Conservation (phyloP, 2,329 filamentous ascomycete genomes). For the Cladosporium phlei region DNA sequence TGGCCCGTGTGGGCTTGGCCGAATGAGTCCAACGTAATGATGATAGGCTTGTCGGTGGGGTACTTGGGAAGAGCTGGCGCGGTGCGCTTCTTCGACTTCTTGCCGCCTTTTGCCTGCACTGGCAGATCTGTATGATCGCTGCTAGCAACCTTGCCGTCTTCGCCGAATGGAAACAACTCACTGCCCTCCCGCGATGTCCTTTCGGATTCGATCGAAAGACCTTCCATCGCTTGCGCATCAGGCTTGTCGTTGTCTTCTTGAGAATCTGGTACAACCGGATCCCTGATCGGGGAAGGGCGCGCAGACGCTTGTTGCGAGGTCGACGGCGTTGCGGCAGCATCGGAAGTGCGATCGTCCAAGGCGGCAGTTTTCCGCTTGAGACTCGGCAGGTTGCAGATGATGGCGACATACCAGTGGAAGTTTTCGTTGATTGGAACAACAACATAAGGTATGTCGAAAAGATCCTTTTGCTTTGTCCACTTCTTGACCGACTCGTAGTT, state of each 20-base stretch:
- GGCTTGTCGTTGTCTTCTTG: slow-evolving; percentile 1
- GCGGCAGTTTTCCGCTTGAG: slow-evolving; percentile 40
- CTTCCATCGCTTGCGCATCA: neutral
- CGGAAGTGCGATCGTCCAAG: slow-evolving; percentile 14
- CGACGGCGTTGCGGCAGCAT: slow-evolving; percentile 3
- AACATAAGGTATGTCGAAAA: slow-evolving; percentile 83
- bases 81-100: slow-evolving; percentile 19
- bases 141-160: slow-evolving; percentile 15
- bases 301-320: slow-evolving; percentile 14
- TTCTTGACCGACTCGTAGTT: slow-evolving; percentile 80
- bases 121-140: neutral
- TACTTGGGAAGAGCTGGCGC: slow-evolving; percentile 26
- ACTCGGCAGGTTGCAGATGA: slow-evolving; percentile 81
- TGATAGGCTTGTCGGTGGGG: slow-evolving; percentile 50
- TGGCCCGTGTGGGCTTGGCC: slow-evolving; percentile 60
- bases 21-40: slow-evolving; percentile 86
- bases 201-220: slow-evolving; percentile 1
- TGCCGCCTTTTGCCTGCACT: slow-evolving; percentile 8
- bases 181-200: neutral
- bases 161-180: slow-evolving; percentile 14
- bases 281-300: slow-evolving; percentile 1
- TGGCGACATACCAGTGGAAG: slow-evolving; percentile 86
- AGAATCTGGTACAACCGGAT: slow-evolving; percentile 13
- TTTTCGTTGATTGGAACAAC: slow-evolving; percentile 87
- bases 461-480: slow-evolving; percentile 82